These are phyloP conservation scores for Nothopassalora personata DNA, from an alignment of 2,329 filamentous ascomycete genomes.

Conservation along the genomic window DNA sequence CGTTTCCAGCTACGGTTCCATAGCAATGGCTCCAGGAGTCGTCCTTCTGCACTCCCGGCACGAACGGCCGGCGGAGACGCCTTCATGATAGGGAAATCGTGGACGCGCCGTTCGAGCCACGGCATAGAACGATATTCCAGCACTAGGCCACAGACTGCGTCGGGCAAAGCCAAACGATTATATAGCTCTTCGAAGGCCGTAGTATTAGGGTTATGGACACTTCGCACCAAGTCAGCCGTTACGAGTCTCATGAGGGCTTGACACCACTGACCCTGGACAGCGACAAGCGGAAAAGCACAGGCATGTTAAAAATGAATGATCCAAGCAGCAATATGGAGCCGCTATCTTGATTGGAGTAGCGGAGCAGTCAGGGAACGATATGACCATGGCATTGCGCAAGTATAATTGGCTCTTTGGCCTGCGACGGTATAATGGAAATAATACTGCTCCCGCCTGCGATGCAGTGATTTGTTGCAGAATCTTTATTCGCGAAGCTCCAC, in stretches of 20 bases:
- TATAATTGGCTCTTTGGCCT: background rate
- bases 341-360: background rate
- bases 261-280: background rate
- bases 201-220: background rate
- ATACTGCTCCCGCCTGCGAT: background rate
- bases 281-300: slow-evolving; percentile 1
- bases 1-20: background rate
- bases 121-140: background rate
- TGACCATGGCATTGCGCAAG: background rate
- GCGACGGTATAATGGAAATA: background rate
- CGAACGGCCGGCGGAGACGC: background rate
- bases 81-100: background rate
- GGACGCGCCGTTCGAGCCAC: background rate
- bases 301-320: background rate
- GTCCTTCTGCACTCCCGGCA: background rate
- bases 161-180: background rate
- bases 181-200: background rate
- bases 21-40: background rate
- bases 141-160: background rate
- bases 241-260: background rate
- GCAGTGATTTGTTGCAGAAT: background rate
- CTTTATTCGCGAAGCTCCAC: background rate
- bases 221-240: background rate
- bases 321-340: background rate
- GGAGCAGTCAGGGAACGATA: background rate